Base-by-base conservation (phyloP, 352 stramenopile species). In the Phytophthora multivora region DNA sequence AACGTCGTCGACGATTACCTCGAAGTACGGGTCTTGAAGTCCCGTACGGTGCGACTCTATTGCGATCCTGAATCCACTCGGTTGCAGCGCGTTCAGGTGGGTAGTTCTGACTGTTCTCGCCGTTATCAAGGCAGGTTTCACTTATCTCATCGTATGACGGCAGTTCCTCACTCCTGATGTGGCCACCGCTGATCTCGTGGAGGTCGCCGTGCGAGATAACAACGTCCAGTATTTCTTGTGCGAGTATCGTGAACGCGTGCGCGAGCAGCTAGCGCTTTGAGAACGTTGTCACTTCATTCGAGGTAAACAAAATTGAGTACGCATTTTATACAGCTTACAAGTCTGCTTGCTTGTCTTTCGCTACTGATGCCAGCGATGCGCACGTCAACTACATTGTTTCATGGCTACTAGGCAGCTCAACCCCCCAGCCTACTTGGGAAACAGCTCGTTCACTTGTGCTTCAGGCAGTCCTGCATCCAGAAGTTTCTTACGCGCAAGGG, bases 191-290 rank as follows among this genome's bases (percentile, higher is more conserved):
- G 80, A 92, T 51, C 69, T 92, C 33, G 73, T 76, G 11, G 69
- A 80, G 18, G 66, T 83, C 25, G 79, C 80, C 5, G 56, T 90
- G n/a, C 71, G 75, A 9, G 74, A 80, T 38, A 90, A 90, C 62
- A 75, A 84, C 40, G 26, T 88, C 10, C 73, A 79, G 58, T 76
- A 80, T 47, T 63, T 92, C 13, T 58, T 86, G 18, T 76, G 73
- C 60, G 80, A 89, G 43, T 90, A 88, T 58, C 75, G 79, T 11
- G 75, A 84, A 38, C 77, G 83, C 19, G 64, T 89, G 8, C 61
- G 66, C 15, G 38, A 70, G 31, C 43, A 61, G 10, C 25, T 71
- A 12, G 12, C 39, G 15, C 51, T 55, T 13, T 65, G 28, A 64
- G 11, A n/a, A 25, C 42, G 23, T n/a, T 15, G 2, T 33, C 42